phyloP scores from a whole-genome alignment of 352 stramenopile genomes.

The Pythium chondricola region DNA sequence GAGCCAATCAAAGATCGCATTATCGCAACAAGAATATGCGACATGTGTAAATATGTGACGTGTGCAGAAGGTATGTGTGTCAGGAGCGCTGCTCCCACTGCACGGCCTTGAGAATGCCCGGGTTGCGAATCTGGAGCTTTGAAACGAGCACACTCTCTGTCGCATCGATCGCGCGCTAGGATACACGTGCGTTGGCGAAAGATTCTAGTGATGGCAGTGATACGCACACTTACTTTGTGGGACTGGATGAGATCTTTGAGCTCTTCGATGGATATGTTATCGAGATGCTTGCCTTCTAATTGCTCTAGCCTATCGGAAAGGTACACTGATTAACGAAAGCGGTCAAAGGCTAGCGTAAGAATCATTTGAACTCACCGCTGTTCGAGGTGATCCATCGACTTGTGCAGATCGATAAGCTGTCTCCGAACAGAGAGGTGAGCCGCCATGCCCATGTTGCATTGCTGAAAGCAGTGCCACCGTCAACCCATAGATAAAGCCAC shows the following conservation, averaged over 20 bases:
- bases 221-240: constrained; percentile 32
- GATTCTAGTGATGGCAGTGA: not conserved
- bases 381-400: constrained; percentile 10
- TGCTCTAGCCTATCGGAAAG: constrained; percentile 29
- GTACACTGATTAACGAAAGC: not conserved
- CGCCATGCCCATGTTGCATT: constrained; percentile 21
- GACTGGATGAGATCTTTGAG: constrained; percentile 56
- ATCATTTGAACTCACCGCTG: constrained; percentile 11
- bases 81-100: not conserved
- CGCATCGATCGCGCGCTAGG: constrained; percentile 40
- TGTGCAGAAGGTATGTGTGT: not conserved
- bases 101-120: not conserved
- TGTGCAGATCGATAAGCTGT: constrained; percentile 6
- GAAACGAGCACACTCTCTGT: constrained; percentile 47
- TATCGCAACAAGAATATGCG: not conserved
- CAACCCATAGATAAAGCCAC: not conserved
- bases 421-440: constrained; percentile 13
- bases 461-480: not conserved
- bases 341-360: not conserved
- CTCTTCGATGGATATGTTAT: constrained; percentile 22
- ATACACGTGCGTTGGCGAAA: not conserved
- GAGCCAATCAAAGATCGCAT: not conserved
- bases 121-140: constrained; percentile 36
- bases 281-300: constrained; percentile 32
- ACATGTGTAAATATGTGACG: not conserved